Evolutionary conservation across 2,329 filamentous ascomycete genomes (phyloP), one percentile per base, ranked within the genome.

Genomic region (Neonectria magnoliae): DNA sequence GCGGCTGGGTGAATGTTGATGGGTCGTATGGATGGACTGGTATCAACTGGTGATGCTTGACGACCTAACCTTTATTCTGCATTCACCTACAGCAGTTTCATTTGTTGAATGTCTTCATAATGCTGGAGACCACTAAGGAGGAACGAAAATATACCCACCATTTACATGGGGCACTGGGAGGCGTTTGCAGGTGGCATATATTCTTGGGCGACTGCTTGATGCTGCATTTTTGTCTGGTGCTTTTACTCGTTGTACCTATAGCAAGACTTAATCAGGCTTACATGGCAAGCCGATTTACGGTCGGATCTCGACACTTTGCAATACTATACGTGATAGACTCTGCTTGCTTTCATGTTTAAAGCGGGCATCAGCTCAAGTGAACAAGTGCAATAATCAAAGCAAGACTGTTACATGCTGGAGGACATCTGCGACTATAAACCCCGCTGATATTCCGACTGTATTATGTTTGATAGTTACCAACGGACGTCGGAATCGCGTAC

Each of bases 1-100:
- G 83, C 1, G 82, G 84, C 48, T 97, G 93, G 92, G 83, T 88
- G 63, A 97, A 97, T 78, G 87, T 97, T n/a, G 92, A 95, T 76
- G 91, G 90, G 2, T 84, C 85, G 13, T 89, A 86, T 70, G 82
- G 83, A 13, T 93, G 91, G 91, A 84, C 78, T 8, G 84, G 82
- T 14, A 76, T 84, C 54, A 73, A 76, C 29, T 79, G 78, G 75
- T 78, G 68, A 70, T 59, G 11, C 9, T 25, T 14, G 14, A 20
- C 29, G 16, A 11, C 11, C 13, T 14, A 57, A 29, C 48, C 13
- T 42, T 9, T 36, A 8, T 16, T 52, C 27, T 44, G 13, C 42
- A 56, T 25, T 33, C 20, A 33, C 51, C 48, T 31, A 29, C 14
- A 18, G 25, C 51, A 50, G 36, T 33, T 59, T 47, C 16, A 48